Evolutionary conservation across 768 basidiomycete species (phyloP), one percentile per base, ranked within the genome.

Genomic region (Aureoboletus auriporus): DNA sequence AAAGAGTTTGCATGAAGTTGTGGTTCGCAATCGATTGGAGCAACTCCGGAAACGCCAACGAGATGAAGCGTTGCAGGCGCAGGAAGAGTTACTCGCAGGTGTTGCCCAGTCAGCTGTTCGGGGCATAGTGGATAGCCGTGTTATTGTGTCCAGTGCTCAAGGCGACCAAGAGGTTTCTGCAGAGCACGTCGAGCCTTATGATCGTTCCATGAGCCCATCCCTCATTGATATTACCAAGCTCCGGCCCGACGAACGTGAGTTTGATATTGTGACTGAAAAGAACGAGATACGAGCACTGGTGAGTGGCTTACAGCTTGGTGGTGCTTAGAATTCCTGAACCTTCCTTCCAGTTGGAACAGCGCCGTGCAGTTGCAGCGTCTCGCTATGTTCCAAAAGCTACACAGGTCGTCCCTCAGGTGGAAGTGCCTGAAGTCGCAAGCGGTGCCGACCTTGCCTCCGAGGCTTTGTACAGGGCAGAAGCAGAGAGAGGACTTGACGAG

Each of bases 41-140:
- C 93, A 98, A 60, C 81, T 99, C 43, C 89, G 96, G 46, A 93
- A 93, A 66, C 81, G 86, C 44, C 96, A 99, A 69, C 80, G 96
- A 49, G 95, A 98, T 59, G 96, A 98, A 66, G 96, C 96, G 4
- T 66, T 94, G 41, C 89, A 89, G 57, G 93, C 93, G 0, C 93
- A 96, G 60, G 87, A 93, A 65, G 95, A 99, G 62, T 72, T 89
- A 38, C 75, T 89, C 46, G 87, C 89, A 29, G 89, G 86, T 39
- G 89, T 90, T 46, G 83, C 78, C 33, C 79, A 74, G 45, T 75
- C 77, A 26, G 83, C 78, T 4, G 78, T 76, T 58, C 63, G 75
- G 61, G 66, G 70, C 65, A 71, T 62, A 65, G 65, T 38, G 54
- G 67, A 63, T 35, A 49, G 45, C 6, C 76, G 71, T 14, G 68